phyloP scores from a whole-genome alignment of 1,284 basidiomycete species.

The Ceraceosorus guamensis region DNA sequence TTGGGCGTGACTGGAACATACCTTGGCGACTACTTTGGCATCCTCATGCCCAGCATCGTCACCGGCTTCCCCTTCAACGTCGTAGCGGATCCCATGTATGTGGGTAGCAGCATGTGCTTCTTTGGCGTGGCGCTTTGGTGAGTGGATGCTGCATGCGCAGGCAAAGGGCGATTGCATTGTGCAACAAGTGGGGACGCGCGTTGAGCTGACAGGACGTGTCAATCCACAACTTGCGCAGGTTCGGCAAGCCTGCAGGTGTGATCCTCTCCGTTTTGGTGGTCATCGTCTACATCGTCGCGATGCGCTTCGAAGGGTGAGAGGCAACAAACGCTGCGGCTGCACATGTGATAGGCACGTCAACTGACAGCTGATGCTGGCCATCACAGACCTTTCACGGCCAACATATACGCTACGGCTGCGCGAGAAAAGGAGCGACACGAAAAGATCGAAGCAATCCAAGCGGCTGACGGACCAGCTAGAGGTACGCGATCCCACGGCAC shows the following conservation, averaged over 20 bases:
- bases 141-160: slow-evolving; percentile 5
- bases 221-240: slow-evolving; percentile 7
- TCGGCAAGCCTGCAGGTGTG: slow-evolving; percentile 44
- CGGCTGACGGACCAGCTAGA: not conserved
- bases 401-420: slow-evolving; percentile 43
- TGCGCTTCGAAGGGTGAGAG: slow-evolving; percentile 39
- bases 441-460: not conserved
- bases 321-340: not conserved
- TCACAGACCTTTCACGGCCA: slow-evolving; percentile 35
- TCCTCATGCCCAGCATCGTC: slow-evolving; percentile 74
- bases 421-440: slow-evolving; percentile 13
- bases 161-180: slow-evolving; percentile 1
- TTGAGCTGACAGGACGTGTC: not conserved
- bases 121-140: slow-evolving; percentile 42
- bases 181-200: not conserved
- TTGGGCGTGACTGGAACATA: slow-evolving; percentile 75
- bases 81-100: slow-evolving; percentile 86
- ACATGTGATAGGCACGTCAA: not conserved
- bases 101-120: slow-evolving; percentile 46
- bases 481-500: not conserved
- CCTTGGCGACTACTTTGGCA: slow-evolving; percentile 97
- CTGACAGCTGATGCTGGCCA: not conserved
- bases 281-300: slow-evolving; percentile 35
- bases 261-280: slow-evolving; percentile 41
- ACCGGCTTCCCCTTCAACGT: slow-evolving; percentile 91